Evolutionary conservation across 768 basidiomycete species (phyloP), one percentile per base, ranked within the genome.

Genomic region (Fistulinella prunicolor): DNA sequence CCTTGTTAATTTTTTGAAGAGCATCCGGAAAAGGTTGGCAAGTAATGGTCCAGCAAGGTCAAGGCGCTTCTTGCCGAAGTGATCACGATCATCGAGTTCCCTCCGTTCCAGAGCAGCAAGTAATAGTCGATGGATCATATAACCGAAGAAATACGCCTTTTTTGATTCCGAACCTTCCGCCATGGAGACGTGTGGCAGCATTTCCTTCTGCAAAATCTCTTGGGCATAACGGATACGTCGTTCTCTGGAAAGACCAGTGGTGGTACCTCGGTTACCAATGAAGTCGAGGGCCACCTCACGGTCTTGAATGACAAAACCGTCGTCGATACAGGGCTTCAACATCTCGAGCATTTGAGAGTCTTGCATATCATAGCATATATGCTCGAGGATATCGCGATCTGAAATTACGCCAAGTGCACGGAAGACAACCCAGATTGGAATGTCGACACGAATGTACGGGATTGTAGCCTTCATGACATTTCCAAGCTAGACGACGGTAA

Each of bases 71-170:
- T 97, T 97, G 44, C 96, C 96, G 57, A 98, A 98, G 70, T 99
- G 96, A 72, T 99, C 96, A 73, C 96, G 91, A 70, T 99, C 96
- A 65, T 99, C 96, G 21, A 99, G 75, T 60, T 99, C 96, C 58
- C 96, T 78, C 38, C 96, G 79, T 64, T 97, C 94, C 58, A 99
- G 69, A 12, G 94, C 94, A 20, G 96, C 96, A 17, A 96, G 81
- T 0, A 97, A 73, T 22, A 99, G 77, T 51, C 96, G 86, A 70
- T 98, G 95, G 26, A 97, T 92, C 95, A 99, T 99, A 70, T 98
- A 98, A 9, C 96, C 96, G 54, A 98, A 93, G 79, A 98, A 99
- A 70, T 94, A 98, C 2, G 96, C 96, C 68, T 99, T 99, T 75
- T 96, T 96, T 21, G 90, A 93, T 69, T 95, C 92, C 6, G 92